phyloP scores from a whole-genome alignment of 2,329 filamentous ascomycete genomes.

The Talaromyces marneffei region DNA sequence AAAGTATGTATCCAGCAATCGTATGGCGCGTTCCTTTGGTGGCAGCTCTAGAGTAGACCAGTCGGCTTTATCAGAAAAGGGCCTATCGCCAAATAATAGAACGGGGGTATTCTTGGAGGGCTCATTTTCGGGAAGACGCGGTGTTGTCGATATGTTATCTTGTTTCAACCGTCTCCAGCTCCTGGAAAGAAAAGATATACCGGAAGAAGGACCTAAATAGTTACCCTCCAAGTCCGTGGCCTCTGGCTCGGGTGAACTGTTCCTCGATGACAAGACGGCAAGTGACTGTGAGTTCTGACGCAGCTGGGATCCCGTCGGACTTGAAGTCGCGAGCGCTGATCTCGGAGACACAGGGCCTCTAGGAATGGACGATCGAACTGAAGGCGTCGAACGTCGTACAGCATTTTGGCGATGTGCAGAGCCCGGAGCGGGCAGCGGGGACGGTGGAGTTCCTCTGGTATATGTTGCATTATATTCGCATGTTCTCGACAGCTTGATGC shows the following conservation, averaged over 20 bases:
- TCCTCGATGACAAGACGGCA: slow-evolving; percentile 20
- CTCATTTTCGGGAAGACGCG: slow-evolving; percentile 26
- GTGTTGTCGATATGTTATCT: slow-evolving; percentile 39
- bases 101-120: slow-evolving; percentile 40
- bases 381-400: slow-evolving; percentile 6
- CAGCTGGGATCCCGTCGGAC: not conserved
- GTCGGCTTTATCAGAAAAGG: slow-evolving; percentile 35
- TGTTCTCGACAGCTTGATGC: slow-evolving; percentile 26
- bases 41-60: slow-evolving; percentile 36
- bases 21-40: slow-evolving; percentile 34
- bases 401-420: slow-evolving; percentile 16
- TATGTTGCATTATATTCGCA: slow-evolving; percentile 36
- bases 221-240: slow-evolving; percentile 50
- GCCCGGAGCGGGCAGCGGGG: slow-evolving; percentile 23
- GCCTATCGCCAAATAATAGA: slow-evolving; percentile 48
- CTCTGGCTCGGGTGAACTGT: slow-evolving; percentile 42
- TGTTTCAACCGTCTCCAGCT: slow-evolving; percentile 61
- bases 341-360: not conserved
- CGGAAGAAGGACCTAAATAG: slow-evolving; percentile 50
- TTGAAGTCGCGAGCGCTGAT: not conserved
- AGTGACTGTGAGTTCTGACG: slow-evolving; percentile 3
- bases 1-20: slow-evolving; percentile 51
- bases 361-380: not conserved
- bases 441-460: slow-evolving; percentile 33
- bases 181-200: slow-evolving; percentile 56